Conservation (phyloP, 495 filamentous ascomycete species). For the Penicillium lividum region DNA sequence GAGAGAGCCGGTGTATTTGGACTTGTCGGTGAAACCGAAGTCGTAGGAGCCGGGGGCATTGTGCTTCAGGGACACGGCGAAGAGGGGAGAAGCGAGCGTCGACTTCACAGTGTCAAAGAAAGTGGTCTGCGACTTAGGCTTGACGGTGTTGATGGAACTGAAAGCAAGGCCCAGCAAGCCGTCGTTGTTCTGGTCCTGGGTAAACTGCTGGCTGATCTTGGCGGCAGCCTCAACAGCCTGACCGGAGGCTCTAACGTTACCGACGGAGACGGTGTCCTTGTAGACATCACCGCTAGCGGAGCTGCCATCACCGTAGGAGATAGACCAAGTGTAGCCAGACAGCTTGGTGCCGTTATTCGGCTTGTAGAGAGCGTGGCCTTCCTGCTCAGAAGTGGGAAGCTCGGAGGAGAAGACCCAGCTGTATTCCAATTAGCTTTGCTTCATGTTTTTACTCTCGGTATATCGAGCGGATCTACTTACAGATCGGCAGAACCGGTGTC, state of each 20-base stretch:
- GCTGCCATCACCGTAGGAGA: slow-evolving; percentile 73
- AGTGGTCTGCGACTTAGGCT: slow-evolving; percentile 61
- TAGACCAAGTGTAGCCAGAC: slow-evolving; percentile 61
- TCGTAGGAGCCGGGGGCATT: slow-evolving; percentile 65
- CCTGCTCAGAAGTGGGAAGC: slow-evolving; percentile 44
- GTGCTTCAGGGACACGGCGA: slow-evolving; percentile 68
- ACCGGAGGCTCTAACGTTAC: slow-evolving; percentile 57
- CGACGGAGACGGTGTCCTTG: slow-evolving; percentile 67
- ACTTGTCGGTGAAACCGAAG: slow-evolving; percentile 70
- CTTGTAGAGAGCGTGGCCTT: slow-evolving; percentile 64
- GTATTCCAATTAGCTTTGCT: background rate
- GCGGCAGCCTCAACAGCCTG: slow-evolving; percentile 73
- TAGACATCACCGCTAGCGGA: slow-evolving; percentile 67
- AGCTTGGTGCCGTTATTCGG: slow-evolving; percentile 54
- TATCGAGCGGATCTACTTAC: slow-evolving; percentile 39
- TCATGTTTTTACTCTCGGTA: too few species aligned
- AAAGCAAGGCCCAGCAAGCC: slow-evolving; percentile 75
- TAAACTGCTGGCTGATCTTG: slow-evolving; percentile 61
- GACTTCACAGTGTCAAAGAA: slow-evolving; percentile 72
- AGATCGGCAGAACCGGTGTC: slow-evolving; percentile 79
- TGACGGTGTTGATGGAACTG: slow-evolving; percentile 67
- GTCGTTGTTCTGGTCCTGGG: slow-evolving; percentile 58
- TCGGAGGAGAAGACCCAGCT: slow-evolving; percentile 57
- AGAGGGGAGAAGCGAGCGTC: slow-evolving; percentile 60
- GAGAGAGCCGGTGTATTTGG: slow-evolving; percentile 64